phyloP scores from a whole-genome alignment of 345 rosid species.

The Cardamine resedifolia region DNA sequence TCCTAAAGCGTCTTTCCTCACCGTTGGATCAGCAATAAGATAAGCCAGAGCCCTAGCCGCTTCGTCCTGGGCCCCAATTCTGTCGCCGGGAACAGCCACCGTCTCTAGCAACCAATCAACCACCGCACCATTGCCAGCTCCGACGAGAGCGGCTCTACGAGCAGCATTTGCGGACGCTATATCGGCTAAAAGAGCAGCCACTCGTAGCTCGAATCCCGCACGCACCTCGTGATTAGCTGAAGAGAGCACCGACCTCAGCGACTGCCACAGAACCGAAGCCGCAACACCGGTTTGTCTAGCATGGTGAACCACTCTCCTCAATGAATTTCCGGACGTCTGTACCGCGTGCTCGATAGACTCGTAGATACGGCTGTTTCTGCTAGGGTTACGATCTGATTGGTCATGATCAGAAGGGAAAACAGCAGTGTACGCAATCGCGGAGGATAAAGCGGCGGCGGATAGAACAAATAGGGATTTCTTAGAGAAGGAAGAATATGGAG shows the following conservation, averaged over 20 bases:
- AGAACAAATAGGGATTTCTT: slow-evolving; percentile 50
- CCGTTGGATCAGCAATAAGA: slow-evolving; percentile 82
- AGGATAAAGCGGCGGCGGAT: slow-evolving; percentile 63
- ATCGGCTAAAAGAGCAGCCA: slow-evolving; percentile 86
- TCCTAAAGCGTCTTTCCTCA: slow-evolving; percentile 66
- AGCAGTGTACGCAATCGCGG: slow-evolving; percentile 48
- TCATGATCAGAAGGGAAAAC: slow-evolving; percentile 37
- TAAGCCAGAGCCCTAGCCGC: slow-evolving; percentile 91
- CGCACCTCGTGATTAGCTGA: slow-evolving; percentile 94
- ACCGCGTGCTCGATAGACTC: slow-evolving; percentile 48
- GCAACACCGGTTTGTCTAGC: slow-evolving; percentile 75
- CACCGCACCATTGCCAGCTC: slow-evolving; percentile 84
- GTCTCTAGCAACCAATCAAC: slow-evolving; percentile 96
- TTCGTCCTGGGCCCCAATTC: slow-evolving; percentile 81
- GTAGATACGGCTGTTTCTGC: slow-evolving; percentile 39
- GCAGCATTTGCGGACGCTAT: slow-evolving; percentile 76
- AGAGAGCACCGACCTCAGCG: slow-evolving; percentile 81
- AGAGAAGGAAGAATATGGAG: slow-evolving; percentile 32
- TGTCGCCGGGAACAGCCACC: slow-evolving; percentile 58
- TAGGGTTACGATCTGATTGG: slow-evolving; percentile 21
- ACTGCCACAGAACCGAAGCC: slow-evolving; percentile 87
- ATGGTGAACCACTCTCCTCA: slow-evolving; percentile 57
- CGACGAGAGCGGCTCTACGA: slow-evolving; percentile 81
- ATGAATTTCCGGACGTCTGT: slow-evolving; percentile 57
- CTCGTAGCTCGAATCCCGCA: slow-evolving; percentile 85